These are phyloP conservation scores for Blastosporella zonata DNA, from an alignment of 1,284 basidiomycete species.

Conservation along the genomic window DNA sequence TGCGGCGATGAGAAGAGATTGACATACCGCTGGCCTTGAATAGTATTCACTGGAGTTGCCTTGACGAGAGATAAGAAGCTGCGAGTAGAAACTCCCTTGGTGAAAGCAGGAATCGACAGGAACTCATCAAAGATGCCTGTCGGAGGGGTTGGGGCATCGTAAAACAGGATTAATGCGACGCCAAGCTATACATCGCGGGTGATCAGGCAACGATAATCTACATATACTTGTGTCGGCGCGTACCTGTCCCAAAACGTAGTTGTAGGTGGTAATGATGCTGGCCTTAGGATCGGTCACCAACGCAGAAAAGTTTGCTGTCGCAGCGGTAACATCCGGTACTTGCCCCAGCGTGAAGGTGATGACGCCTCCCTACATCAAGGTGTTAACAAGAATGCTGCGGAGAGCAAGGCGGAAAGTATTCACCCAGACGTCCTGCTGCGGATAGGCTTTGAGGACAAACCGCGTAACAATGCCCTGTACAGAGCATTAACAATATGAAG, in stretches of 20 bases:
- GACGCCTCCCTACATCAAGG: slow-evolving; percentile 46
- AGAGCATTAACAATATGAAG: not conserved
- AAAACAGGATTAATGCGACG: slow-evolving; percentile 42
- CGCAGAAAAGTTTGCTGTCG: slow-evolving; percentile 45
- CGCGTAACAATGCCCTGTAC: slow-evolving; percentile 57
- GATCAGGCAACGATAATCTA: no score
- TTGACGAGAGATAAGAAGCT: slow-evolving; percentile 40
- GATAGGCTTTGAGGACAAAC: slow-evolving; percentile 50
- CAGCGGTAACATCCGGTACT: slow-evolving; percentile 38
- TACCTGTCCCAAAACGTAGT: slow-evolving; percentile 41
- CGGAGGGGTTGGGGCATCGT: slow-evolving; percentile 48
- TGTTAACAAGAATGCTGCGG: not conserved
- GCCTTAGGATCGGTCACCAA: slow-evolving; percentile 58
- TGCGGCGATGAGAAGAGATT: no score
- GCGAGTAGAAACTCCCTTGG: slow-evolving; percentile 36
- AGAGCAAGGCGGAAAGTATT: slow-evolving; percentile 11
- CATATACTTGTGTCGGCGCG: slow-evolving; percentile 1
- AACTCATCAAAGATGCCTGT: slow-evolving; percentile 48
- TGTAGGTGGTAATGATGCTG: slow-evolving; percentile 50
- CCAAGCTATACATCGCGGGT: slow-evolving; percentile 26
- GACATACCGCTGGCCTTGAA: slow-evolving; percentile 37
- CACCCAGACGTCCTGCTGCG: slow-evolving; percentile 60
- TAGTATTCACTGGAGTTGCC: slow-evolving; percentile 38
- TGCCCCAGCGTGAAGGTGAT: slow-evolving; percentile 39
- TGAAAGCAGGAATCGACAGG: slow-evolving; percentile 35